These are phyloP conservation scores for Nakazawaea peltata DNA, from an alignment of 805 yeast genomes.

Conservation along the genomic window DNA sequence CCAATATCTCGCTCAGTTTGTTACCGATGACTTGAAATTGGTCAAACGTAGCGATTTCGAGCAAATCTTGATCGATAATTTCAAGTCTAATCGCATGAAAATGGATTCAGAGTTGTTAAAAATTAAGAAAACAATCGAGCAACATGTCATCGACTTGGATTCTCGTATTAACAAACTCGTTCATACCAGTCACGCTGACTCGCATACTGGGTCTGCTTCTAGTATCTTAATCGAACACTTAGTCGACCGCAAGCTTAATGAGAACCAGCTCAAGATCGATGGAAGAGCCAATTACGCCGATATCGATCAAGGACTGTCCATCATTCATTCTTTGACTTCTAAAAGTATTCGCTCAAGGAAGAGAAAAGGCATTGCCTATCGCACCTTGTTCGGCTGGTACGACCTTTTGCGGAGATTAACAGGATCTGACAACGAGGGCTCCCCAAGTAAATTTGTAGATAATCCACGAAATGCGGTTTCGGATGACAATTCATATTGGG, in stretches of 20 bases:
- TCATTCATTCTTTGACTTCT: slow-evolving; percentile 4
- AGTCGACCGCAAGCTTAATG: slow-evolving; percentile 5
- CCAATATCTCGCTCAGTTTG: slow-evolving; percentile 4
- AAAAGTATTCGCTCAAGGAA: background rate
- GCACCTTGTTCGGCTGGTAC: slow-evolving; percentile 7
- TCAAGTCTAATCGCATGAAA: slow-evolving; percentile 6
- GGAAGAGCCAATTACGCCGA: slow-evolving; percentile 8
- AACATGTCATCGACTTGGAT: background rate
- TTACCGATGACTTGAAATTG: slow-evolving; percentile 6
- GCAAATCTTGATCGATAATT: slow-evolving; percentile 4
- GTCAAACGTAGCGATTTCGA: slow-evolving; percentile 9
- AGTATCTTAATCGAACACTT: slow-evolving; percentile 3
- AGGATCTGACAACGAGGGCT: background rate
- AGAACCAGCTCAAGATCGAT: slow-evolving; percentile 1
- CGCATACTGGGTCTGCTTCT: background rate
- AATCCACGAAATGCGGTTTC: slow-evolving; percentile 2
- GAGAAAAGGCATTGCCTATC: slow-evolving; percentile 1
- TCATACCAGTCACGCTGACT: slow-evolving; percentile 1
- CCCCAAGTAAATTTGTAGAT: background rate
- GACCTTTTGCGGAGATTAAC: slow-evolving; percentile 6
- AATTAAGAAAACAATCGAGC: slow-evolving; percentile 1
- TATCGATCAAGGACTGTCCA: slow-evolving; percentile 5
- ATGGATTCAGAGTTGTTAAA: slow-evolving; percentile 6
- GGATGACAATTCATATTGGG: slow-evolving; percentile 7
- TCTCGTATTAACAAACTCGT: background rate